phyloP scores from a whole-genome alignment of 1,139 yeast species.

The Taphrina deformans region DNA sequence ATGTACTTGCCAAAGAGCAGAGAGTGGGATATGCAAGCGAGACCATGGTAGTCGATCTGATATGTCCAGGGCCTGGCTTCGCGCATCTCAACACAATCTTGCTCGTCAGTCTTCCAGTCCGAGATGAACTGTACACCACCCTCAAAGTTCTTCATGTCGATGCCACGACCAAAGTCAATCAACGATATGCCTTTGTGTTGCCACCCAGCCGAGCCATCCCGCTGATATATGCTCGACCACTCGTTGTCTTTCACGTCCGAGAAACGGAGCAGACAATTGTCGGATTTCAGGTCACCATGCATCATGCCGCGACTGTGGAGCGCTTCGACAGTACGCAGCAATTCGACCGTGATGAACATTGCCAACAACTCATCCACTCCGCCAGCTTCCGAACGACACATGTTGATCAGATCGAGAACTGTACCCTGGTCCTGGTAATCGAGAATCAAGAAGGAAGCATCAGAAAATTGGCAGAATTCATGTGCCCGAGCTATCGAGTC shows the following conservation, averaged over 20 bases:
- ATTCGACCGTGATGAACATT: conserved; percentile 63
- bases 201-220: conserved; percentile 55
- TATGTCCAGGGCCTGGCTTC: conserved; percentile 67
- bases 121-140: conserved; percentile 56
- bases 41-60: conserved; percentile 82
- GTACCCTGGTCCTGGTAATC: conserved; percentile 77
- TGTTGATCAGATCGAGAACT: conserved; percentile 67
- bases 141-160: conserved; percentile 65
- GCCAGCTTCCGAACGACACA: conserved; percentile 40
- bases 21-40: conserved; percentile 73
- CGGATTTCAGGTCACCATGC: conserved; percentile 86
- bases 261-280: conserved; percentile 77
- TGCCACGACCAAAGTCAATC: conserved; percentile 82
- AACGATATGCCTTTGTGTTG: conserved; percentile 58
- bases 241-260: conserved; percentile 42
- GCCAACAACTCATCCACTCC: conserved; percentile 62
- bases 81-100: conserved; percentile 76
- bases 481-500: conserved; percentile 56
- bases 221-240: conserved; percentile 43
- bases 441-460: conserved; percentile 72
- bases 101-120: conserved; percentile 65
- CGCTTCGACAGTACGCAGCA: conserved; percentile 60
- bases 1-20: conserved; percentile 64
- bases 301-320: conserved; percentile 67
- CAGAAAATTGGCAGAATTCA: conserved; percentile 59